phyloP scores from a whole-genome alignment of 257 asterid species.

The Solanum microdontum region DNA sequence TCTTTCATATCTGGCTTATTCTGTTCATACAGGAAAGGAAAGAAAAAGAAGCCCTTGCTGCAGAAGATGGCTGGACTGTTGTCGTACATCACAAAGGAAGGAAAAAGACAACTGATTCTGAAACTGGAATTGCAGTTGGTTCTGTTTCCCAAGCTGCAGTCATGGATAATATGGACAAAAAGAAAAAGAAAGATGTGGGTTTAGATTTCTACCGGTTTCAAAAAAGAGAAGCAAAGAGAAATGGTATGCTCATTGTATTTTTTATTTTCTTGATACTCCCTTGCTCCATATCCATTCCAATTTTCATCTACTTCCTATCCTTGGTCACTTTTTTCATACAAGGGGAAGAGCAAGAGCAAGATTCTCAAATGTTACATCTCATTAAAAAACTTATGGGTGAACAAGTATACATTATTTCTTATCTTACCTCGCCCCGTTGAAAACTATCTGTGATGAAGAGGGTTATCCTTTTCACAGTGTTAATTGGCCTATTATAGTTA shows the following conservation, averaged over 20 bases:
- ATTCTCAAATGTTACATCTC: background rate
- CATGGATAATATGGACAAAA: slow-evolving; percentile 50
- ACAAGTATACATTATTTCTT: background rate
- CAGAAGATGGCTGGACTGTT: slow-evolving; percentile 94
- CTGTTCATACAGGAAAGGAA: slow-evolving; percentile 54
- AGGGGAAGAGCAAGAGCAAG: background rate
- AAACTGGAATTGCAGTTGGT: slow-evolving; percentile 77
- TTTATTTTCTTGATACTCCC: background rate
- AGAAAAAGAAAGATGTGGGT: slow-evolving; percentile 59
- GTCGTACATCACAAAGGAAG: slow-evolving; percentile 88
- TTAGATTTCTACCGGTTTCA: slow-evolving; percentile 77
- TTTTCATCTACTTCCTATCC: background rate
- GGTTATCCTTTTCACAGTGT: background rate
- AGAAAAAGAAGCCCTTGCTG: slow-evolving; percentile 66
- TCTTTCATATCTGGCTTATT: background rate
- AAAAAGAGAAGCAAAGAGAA: slow-evolving; percentile 75
- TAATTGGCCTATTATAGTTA: background rate
- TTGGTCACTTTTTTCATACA: background rate
- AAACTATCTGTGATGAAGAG: background rate
- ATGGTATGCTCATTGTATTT: slow-evolving; percentile 35
- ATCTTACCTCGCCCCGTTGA: background rate
- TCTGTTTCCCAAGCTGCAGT: slow-evolving; percentile 87
- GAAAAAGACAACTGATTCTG: slow-evolving; percentile 81
- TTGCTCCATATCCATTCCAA: background rate
- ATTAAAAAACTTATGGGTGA: background rate